Base-by-base conservation (phyloP, 2,329 filamentous ascomycete species). In the Didymella glomerata region DNA sequence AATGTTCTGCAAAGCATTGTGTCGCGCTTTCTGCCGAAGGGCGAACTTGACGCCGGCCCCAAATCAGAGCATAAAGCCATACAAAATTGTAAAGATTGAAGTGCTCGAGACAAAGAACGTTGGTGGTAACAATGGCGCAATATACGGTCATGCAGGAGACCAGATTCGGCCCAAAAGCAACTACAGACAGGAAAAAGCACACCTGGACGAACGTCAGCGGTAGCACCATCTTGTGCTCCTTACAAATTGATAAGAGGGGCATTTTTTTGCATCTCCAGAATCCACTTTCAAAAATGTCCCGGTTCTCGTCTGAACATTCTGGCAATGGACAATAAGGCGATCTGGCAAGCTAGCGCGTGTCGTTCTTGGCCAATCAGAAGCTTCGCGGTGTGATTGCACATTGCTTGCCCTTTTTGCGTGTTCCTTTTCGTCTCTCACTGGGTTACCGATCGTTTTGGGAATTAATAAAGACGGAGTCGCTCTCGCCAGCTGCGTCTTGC, bases 401-500 rank as follows among this genome's bases (percentile, higher is more conserved):
- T n/a, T 18, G 16, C 32, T 32, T 16, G 13, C 30, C 30, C 32
- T n/a, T 2, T n/a, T 40, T 20, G 9, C 9, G 7, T 11, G 7
- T 45, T 28, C 44, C 25, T 6, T 30, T 7, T 6, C 10, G 4
- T 20, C n/a, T 30, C 27, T 30, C n/a, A 13, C 18, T 24, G 20
- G 18, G 36, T 22, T 16, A n/a, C 11, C 22, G 5, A 14, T 13
- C 6, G n/a, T 27, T 2, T 7, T 20, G 16, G 5, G 22, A 48
- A 16, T n/a, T 48, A n/a, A 2, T 8, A 24, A 32, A 13, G 30
- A 48, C 18, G n/a, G 14, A 38, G 2, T 47, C 24, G 32, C 32
- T 38, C 42, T 53, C 32, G 27, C 25, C 34, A 47, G 14, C 11
- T 40, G 13, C 11, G 38, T 47, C n/a, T 44, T n/a, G 42, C 40